Evolutionary conservation across 2,329 filamentous ascomycete species (phyloP).

Genomic region (Cladorrhinum sp.): DNA sequence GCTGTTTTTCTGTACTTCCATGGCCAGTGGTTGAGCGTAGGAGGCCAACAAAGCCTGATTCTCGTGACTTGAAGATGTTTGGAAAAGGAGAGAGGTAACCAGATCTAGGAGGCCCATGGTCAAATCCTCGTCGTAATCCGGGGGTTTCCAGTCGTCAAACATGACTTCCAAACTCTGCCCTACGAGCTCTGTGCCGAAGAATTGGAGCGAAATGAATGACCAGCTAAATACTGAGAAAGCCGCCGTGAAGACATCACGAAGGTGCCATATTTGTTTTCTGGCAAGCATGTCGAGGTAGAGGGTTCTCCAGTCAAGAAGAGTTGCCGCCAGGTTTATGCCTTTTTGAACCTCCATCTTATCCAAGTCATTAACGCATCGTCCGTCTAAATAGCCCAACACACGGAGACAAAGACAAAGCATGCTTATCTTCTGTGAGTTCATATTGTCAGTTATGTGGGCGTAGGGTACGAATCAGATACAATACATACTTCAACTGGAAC

Average conservation of each 20-base stretch:
- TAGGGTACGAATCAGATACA: too few relatives aligned
- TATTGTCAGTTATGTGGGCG: too few relatives aligned
- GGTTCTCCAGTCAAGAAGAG: neutral
- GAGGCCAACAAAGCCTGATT: neutral
- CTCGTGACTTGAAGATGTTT: neutral
- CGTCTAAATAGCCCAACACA: too few relatives aligned
- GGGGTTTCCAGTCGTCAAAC: neutral
- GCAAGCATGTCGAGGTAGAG: neutral
- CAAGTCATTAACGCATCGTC: too few relatives aligned
- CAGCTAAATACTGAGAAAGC: neutral
- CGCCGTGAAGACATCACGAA: neutral
- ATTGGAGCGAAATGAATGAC: neutral
- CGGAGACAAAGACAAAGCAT: too few relatives aligned
- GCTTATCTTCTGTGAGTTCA: too few relatives aligned
- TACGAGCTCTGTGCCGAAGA: too few relatives aligned
- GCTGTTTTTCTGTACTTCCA: neutral
- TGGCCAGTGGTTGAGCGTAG: neutral
- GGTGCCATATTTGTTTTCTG: neutral
- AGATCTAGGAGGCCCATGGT: constrained; percentile 1
- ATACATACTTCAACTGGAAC: too few relatives aligned
- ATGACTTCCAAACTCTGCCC: neutral
- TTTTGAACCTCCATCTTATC: too few relatives aligned
- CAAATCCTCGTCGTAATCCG: neutral
- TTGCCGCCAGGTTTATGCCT: too few relatives aligned
- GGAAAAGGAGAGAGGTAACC: neutral